Base-by-base conservation (phyloP, 768 basidiomycete genomes). In the Jaapia argillacea region DNA sequence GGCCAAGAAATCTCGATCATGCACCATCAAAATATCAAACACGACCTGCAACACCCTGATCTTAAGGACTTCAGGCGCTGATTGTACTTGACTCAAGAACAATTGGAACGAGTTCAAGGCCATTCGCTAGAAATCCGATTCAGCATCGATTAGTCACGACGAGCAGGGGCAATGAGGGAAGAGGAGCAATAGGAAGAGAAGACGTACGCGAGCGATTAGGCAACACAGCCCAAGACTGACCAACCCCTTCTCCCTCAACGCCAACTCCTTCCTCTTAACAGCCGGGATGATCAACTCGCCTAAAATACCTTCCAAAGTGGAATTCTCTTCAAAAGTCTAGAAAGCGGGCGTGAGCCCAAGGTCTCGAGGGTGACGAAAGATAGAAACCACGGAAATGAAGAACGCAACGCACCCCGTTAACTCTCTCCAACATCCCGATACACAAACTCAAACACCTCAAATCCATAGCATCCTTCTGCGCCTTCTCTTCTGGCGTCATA, bases 211-310 rank as follows among this genome's bases (percentile, higher is more conserved):
- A 23, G 85, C 88, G 46, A 96, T 88, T 45, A 92, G 75, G 54
- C 83, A 90, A 57, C 87, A 90, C 12, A 93, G 65, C 1, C 89
- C 90, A 1, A 96, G 67, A 46, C 79, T 77, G 44, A 86, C 66
- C 7, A 92, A 68, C 1, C 89, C 89, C 58, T 84, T 81, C 59
- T 90, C 85, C 31, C 87, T 72, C 53, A 93, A 70, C 1, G 72
- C 69, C 4, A 86, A 70, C 51, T 94, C 90, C 62, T 93, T 93
- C 42, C 88, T 77, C 55, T 83, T 81, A 36, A 97, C 87, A 4
- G 88, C 79, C 2, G 94, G 94, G 24, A 96, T 77, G 54, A 97
- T 89, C 14, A 99, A 67, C 52, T 97, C 90, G 6, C 86, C 68
- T 59, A 78, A 56, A 18, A 71, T 60, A 22, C 86, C 84, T 46